Conservation (phyloP, 768 basidiomycete species). For the Clavaria fumosa region DNA sequence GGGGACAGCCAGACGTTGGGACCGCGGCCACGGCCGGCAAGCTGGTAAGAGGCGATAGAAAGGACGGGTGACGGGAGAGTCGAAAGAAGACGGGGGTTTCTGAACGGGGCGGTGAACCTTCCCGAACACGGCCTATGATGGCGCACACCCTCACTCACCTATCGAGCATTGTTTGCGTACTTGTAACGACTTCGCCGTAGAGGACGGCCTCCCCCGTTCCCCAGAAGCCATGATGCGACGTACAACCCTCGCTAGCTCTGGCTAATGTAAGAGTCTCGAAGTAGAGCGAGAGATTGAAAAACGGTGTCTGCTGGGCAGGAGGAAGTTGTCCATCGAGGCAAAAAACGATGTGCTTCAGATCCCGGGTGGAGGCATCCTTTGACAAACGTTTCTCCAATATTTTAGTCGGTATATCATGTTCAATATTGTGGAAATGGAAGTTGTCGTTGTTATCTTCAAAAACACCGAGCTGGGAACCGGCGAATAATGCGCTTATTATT, state of each 20-base stretch:
- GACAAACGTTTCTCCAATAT: conserved; percentile 16
- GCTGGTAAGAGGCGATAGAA: conserved; percentile 77
- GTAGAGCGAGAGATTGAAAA: conserved; percentile 54
- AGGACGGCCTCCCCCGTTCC: conserved; percentile 64
- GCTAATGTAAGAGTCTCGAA: conserved; percentile 34
- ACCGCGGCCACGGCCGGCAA: conserved; percentile 79
- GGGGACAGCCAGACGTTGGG: conserved; percentile 89
- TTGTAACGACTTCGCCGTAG: conserved; percentile 83
- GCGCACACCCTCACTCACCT: no score
- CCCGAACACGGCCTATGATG: no score
- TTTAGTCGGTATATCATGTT: conserved; percentile 20
- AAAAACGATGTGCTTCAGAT: conserved; percentile 36
- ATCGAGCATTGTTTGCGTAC: conserved; percentile 90
- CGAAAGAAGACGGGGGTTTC: conserved; percentile 62
- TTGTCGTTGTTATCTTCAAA: conserved; percentile 59
- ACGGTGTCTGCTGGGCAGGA: conserved; percentile 38
- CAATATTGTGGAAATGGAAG: conserved; percentile 39
- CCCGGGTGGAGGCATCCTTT: conserved; percentile 9
- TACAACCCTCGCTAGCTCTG: conserved; percentile 15
- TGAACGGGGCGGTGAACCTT: no score
- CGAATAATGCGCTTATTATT: conserved; percentile 23
- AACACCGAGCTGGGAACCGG: conserved; percentile 18
- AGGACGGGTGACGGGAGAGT: conserved; percentile 60
- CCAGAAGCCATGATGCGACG: conserved; percentile 21
- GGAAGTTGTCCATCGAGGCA: conserved; percentile 35